Percentiles rank a stretch among this genome's conserved stretches.
Conservation (phyloP, 148 eudicot genomes). For the Persicaria tinctoria region DNA sequence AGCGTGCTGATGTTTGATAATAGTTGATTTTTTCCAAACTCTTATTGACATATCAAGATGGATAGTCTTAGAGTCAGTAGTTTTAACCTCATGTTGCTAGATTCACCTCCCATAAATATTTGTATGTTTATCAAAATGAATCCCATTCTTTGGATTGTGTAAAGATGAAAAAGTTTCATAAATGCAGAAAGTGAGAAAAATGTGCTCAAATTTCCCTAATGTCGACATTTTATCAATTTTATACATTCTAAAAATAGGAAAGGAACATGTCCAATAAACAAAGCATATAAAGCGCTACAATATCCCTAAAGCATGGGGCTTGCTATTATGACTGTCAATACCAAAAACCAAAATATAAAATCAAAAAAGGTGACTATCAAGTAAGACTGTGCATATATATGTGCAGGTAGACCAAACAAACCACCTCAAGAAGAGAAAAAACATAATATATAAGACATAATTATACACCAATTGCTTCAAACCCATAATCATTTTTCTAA, state of each 20-base stretch:
- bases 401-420: conserved; percentile 5
- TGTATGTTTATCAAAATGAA: neutral
- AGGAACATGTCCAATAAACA: neutral
- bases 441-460: neutral
- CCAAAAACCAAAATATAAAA: neutral
- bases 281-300: neutral
- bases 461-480: neutral
- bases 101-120: neutral
- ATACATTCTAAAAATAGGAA: neutral
- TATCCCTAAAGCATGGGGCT: neutral
- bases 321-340: neutral
- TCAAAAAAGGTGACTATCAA: neutral
- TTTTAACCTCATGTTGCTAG: neutral
- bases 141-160: neutral
- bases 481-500: neutral
- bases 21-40: neutral
- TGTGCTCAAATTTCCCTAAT: neutral
- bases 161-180: neutral
- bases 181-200: neutral
- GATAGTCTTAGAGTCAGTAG: neutral
- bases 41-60: neutral
- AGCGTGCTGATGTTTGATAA: neutral
- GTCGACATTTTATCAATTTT: neutral
- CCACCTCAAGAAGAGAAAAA: neutral
- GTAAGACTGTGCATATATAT: neutral